Base-by-base conservation (phyloP, 2,329 filamentous ascomycete genomes). In the Monilinia laxa region DNA sequence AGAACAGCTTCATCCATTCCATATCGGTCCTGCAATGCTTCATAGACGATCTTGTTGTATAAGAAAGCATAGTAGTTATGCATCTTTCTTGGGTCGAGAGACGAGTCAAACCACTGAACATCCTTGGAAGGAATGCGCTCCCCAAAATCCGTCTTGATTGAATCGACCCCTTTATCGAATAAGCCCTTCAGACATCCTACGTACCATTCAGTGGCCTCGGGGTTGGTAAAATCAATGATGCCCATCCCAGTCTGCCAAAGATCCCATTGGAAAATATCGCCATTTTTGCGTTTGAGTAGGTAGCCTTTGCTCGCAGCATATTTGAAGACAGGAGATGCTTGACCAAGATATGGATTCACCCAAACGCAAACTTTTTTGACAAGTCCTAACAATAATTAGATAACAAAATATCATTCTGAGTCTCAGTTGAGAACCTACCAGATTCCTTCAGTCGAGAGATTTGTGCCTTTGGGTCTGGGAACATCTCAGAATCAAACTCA, bases 231-330 rank as follows among this genome's bases (percentile, higher is more conserved):
- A 70, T 88, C 86, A 1, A 88, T 79, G 1, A 88, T 77, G 0
- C 81, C 85, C 85, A 88, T 88, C 10, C 86, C 86, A 0, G 84
- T 84, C 72, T 88, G 85, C 86, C 86, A 88, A 18, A 86, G 77
- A 70, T 88, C 85, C 85, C 84, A 87, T 75, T 88, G 85, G 80
- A 84, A 88, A 25, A 88, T 79, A 63, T 85, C 82, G 4, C 83
- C 85, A 69, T 87, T 80, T 42, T 80, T 82, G 20, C 84, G 82
- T 77, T 85, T 85, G 67, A 88, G 81, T 35, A 88, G 79, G 69
- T 85, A 88, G 1, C 84, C 84, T 58, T 85, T 85, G 68, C 80
- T 78, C 63, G 80, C 81, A 68, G 85, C 85, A 68, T 84, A 80
- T 38, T 80, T 77, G 75, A 88, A 88, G 0, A 88, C 75, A 0